Evolutionary conservation across 2,329 filamentous ascomycete species (phyloP).

Genomic region (Escovopsis sp.): DNA sequence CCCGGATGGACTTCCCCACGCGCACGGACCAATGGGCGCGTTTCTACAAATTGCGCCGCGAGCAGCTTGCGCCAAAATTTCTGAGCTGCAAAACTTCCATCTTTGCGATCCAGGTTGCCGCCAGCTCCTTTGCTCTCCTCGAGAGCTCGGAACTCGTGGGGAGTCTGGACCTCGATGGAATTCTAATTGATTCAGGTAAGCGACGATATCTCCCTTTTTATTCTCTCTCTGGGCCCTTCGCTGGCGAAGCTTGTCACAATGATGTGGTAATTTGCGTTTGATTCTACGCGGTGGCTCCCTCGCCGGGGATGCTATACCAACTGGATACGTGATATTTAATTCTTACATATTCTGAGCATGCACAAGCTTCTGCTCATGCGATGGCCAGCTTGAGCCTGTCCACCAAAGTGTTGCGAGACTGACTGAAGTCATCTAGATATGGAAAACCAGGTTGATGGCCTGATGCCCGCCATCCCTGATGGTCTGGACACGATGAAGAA

Average conservation of each 20-base stretch:
- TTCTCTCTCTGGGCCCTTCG: conserved; percentile 2
- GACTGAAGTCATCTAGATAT: conserved; percentile 1
- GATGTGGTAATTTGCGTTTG: conserved; percentile 99
- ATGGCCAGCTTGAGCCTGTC: conserved; percentile 1
- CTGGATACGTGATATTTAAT: conserved; percentile 68
- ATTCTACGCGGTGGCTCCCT: conserved; percentile 68
- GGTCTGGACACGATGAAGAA: background rate
- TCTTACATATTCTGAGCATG: conserved; percentile 96
- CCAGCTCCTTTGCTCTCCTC: background rate
- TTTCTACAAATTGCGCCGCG: conserved; percentile 1
- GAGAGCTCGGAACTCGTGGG: background rate
- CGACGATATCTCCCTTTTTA: background rate
- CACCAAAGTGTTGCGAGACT: background rate
- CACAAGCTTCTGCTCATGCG: conserved; percentile 11
- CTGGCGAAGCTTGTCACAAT: conserved; percentile 24
- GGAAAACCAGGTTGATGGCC: background rate
- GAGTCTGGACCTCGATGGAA: background rate
- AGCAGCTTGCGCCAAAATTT: conserved; percentile 1
- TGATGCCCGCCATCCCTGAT: background rate
- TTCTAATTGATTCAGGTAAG: conserved; percentile 13
- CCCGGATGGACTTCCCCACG: background rate
- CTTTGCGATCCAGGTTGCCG: background rate
- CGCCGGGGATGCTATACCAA: conserved; percentile 80
- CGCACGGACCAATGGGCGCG: conserved; percentile 6
- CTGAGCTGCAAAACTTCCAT: conserved; percentile 2